Percentiles rank a stretch among this genome's conserved stretches.
phyloP scores from a whole-genome alignment of 768 basidiomycete species.

The Heimioporus sp. region DNA sequence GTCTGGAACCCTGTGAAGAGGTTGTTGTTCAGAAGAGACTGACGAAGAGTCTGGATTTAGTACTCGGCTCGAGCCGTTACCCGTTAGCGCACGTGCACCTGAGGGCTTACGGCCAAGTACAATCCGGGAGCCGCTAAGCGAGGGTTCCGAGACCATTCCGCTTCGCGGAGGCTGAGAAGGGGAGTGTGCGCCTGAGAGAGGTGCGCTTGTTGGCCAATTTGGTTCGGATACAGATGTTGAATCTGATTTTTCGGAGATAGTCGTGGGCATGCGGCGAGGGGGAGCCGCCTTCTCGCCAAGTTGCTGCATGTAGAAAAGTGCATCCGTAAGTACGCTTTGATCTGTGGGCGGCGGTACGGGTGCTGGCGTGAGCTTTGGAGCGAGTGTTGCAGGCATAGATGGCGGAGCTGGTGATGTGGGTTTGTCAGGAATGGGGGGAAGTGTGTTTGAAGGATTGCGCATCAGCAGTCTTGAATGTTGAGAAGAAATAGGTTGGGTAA shows the following conservation, averaged over 20 bases:
- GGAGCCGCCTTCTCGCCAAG: slow-evolving; percentile 35
- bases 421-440: slow-evolving; percentile 31
- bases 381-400: slow-evolving; percentile 22
- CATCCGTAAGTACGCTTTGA: slow-evolving; percentile 50
- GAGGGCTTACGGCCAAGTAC: slow-evolving; percentile 67
- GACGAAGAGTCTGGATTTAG: slow-evolving; percentile 34
- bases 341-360: slow-evolving; percentile 10
- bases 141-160: slow-evolving; percentile 30
- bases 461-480: slow-evolving; percentile 10
- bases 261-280: slow-evolving; percentile 42
- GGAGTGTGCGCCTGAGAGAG: slow-evolving; percentile 23
- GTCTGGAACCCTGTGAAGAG: slow-evolving; percentile 25
- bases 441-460: slow-evolving; percentile 7
- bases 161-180: slow-evolving; percentile 19
- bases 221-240: slow-evolving; percentile 31
- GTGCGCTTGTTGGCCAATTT: slow-evolving; percentile 11
- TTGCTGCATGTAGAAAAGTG: slow-evolving; percentile 70
- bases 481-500: slow-evolving; percentile 9
- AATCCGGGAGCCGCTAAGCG: slow-evolving; percentile 37
- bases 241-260: slow-evolving; percentile 44
- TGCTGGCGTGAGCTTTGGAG: slow-evolving; percentile 24
- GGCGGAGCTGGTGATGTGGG: slow-evolving; percentile 13
- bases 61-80: slow-evolving; percentile 34
- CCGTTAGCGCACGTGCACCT: slow-evolving; percentile 71
- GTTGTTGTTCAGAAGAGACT: slow-evolving; percentile 35